These are phyloP conservation scores for Capsicum pubescens DNA, from an alignment of 257 asterid genomes.

Conservation along the genomic window DNA sequence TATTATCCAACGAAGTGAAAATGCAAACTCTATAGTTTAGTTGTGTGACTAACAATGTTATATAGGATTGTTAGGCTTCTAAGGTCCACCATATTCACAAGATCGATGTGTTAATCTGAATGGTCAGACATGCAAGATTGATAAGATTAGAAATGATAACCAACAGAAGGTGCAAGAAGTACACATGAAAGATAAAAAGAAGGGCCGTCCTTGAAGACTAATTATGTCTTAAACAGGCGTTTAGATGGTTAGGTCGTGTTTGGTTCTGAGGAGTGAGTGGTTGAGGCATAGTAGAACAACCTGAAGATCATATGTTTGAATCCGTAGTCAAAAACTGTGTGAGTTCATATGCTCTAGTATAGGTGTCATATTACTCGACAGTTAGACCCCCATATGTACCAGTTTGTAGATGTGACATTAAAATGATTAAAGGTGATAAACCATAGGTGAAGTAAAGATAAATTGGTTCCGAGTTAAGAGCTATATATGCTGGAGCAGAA, in stretches of 20 bases:
- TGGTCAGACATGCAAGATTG: background rate
- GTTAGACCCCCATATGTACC: background rate
- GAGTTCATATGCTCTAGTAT: background rate
- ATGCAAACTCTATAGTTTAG: background rate
- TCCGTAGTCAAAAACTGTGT: slow-evolving; percentile 7
- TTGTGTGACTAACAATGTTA: background rate
- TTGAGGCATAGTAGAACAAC: background rate
- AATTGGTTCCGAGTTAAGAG: background rate
- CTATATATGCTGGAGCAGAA: background rate
- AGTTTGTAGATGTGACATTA: background rate
- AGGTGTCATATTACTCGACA: background rate
- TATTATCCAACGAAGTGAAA: background rate
- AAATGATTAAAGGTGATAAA: background rate
- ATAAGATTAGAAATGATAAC: background rate
- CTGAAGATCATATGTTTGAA: background rate
- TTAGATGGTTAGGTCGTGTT: background rate
- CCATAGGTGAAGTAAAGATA: background rate
- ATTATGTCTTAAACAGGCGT: background rate
- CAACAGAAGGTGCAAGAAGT: background rate
- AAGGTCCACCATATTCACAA: background rate
- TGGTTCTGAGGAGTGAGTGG: background rate
- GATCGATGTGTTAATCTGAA: background rate
- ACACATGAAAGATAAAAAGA: background rate
- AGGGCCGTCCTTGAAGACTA: background rate
- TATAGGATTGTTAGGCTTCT: background rate